Conservation (phyloP, 257 asterid genomes). For the Plectranthus barbatus region DNA sequence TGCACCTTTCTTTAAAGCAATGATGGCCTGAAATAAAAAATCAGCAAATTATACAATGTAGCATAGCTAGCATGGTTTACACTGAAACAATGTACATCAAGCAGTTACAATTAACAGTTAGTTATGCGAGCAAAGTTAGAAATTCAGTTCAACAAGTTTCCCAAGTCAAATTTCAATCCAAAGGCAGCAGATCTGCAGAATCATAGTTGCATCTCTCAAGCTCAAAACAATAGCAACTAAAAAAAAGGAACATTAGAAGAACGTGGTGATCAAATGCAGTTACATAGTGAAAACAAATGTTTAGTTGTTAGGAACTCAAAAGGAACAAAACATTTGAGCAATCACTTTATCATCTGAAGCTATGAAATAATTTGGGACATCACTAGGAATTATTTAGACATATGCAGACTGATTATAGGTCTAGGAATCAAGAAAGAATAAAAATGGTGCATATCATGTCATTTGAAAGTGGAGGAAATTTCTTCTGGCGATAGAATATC, state of each 20-base stretch:
- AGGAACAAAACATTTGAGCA: slow-evolving; percentile 3
- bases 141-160: too few species aligned
- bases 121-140: background rate
- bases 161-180: too few species aligned
- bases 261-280: background rate
- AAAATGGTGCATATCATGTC: background rate
- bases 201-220: background rate
- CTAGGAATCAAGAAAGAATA: background rate
- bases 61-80: background rate
- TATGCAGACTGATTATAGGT: background rate
- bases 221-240: background rate
- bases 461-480: background rate
- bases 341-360: background rate
- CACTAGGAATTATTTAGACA: background rate
- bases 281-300: background rate
- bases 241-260: background rate
- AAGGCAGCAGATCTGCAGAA: too few species aligned
- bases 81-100: background rate
- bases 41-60: slow-evolving; percentile 19
- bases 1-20: slow-evolving; percentile 89
- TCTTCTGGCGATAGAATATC: background rate
- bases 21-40: slow-evolving; percentile 58
- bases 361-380: background rate
- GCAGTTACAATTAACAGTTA: background rate
- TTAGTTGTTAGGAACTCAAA: background rate